phyloP scores from a whole-genome alignment of 2,329 filamentous ascomycete species.

The Pyrenochaeta sp. region DNA sequence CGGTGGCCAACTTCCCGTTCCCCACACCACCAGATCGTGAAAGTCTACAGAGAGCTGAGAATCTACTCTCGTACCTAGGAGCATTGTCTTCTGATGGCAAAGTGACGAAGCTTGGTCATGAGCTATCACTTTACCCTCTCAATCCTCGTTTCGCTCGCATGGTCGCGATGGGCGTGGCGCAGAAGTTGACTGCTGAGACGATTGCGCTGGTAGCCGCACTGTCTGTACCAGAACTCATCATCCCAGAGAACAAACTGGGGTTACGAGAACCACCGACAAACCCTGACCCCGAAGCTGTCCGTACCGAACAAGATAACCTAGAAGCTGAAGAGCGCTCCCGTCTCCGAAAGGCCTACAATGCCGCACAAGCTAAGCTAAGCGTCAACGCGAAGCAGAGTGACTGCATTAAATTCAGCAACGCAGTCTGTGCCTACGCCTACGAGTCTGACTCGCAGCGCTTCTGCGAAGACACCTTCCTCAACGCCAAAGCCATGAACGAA shows the following conservation, averaged over 20 bases:
- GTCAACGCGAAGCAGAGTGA: constrained; percentile 81
- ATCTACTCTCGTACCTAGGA: constrained; percentile 83
- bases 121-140: constrained; percentile 88
- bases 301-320: constrained; percentile 71
- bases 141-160: constrained; percentile 92
- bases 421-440: constrained; percentile 79
- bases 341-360: constrained; percentile 70
- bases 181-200: constrained; percentile 83
- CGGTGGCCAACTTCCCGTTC: constrained; percentile 94
- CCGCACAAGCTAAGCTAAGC: constrained; percentile 79
- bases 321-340: constrained; percentile 75
- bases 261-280: constrained; percentile 60
- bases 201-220: constrained; percentile 88
- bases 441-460: constrained; percentile 67
- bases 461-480: constrained; percentile 84
- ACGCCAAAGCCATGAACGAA: constrained; percentile 86
- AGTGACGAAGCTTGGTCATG: constrained; percentile 79
- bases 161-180: constrained; percentile 83
- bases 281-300: constrained; percentile 52
- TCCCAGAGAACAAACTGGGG: constrained; percentile 80
- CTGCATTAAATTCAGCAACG: constrained; percentile 88
- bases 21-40: constrained; percentile 84
- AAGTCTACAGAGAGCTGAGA: constrained; percentile 83
- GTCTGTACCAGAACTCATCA: constrained; percentile 86
- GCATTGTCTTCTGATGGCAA: constrained; percentile 76